phyloP scores from a whole-genome alignment of 2,329 filamentous ascomycete species.

The Fusarium praegraminearum region DNA sequence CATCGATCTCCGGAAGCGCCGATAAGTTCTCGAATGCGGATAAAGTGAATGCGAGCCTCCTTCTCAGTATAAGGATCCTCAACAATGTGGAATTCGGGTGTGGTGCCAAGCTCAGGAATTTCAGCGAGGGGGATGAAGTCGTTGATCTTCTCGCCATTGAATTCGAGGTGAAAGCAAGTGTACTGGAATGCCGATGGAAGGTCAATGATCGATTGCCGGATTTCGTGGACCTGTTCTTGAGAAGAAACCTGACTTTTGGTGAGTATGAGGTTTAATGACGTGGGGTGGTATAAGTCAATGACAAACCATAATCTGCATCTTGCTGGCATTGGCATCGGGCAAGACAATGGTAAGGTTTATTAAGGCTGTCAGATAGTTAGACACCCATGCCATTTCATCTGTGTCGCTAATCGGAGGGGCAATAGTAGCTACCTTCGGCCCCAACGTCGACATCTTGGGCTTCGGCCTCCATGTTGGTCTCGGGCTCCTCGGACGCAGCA shows the following conservation, averaged over 20 bases:
- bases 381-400: constrained; percentile 18
- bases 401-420: constrained; percentile 8
- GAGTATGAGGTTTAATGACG: constrained; percentile 26
- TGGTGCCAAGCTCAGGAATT: constrained; percentile 79
- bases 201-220: constrained; percentile 96
- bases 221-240: constrained; percentile 96
- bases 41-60: constrained; percentile 93
- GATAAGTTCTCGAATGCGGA: constrained; percentile 91
- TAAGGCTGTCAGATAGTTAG: constrained; percentile 56
- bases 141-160: constrained; percentile 89
- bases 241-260: constrained; percentile 75
- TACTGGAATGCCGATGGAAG: constrained; percentile 93
- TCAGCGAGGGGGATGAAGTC: constrained; percentile 95
- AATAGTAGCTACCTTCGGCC: constrained; percentile 50
- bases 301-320: constrained; percentile 87
- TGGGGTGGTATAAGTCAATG: constrained; percentile 14
- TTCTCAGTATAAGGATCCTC: constrained; percentile 99
- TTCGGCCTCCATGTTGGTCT: constrained; percentile 45
- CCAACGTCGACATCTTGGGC: constrained; percentile 48
- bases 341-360: constrained; percentile 80
- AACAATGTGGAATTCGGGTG: constrained; percentile 83
- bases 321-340: constrained; percentile 77
- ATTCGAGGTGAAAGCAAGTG: constrained; percentile 98
- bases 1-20: constrained; percentile 90
- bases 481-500: constrained; percentile 43